Percentiles rank a stretch among this genome's conserved stretches.
These are phyloP conservation scores for Eucalyptus rudis DNA, from an alignment of 345 rosid species.

Conservation along the genomic window DNA sequence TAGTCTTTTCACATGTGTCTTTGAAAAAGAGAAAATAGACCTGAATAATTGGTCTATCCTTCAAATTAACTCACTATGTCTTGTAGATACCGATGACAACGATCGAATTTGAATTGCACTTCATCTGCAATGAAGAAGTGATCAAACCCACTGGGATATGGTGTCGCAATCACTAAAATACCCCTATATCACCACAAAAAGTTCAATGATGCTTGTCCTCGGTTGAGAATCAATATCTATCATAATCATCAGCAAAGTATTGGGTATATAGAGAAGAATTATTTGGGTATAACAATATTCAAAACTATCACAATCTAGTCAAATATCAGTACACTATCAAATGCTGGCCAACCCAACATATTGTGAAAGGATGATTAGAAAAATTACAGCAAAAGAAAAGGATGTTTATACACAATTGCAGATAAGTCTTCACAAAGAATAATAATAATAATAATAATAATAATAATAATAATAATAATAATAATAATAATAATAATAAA, in stretches of 20 bases:
- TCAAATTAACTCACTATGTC: conserved; percentile 47
- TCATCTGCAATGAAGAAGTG: conserved; percentile 89
- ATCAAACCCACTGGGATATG: conserved; percentile 95
- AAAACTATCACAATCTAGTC: neutral
- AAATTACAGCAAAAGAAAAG: neutral
- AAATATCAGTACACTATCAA: neutral
- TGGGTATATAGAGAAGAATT: neutral
- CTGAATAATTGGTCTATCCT: neutral
- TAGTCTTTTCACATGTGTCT: neutral
- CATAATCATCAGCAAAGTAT: neutral
- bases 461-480: too few relatives aligned
- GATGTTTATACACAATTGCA: neutral
- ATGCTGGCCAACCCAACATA: neutral
- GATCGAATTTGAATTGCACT: conserved; percentile 88
- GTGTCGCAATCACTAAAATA: conserved; percentile 87
- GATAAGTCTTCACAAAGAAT: neutral
- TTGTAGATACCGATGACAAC: conserved; percentile 62
- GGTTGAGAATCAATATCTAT: neutral
- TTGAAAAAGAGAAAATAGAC: neutral
- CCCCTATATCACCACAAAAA: conserved; percentile 45
- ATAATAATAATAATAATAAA: neutral
- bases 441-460: too few relatives aligned
- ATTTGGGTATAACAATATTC: neutral
- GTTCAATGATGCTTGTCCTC: neutral
- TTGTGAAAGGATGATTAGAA: neutral